These are phyloP conservation scores for Chrysophaeum taylorii DNA, from an alignment of 352 stramenopile genomes.

Conservation along the genomic window DNA sequence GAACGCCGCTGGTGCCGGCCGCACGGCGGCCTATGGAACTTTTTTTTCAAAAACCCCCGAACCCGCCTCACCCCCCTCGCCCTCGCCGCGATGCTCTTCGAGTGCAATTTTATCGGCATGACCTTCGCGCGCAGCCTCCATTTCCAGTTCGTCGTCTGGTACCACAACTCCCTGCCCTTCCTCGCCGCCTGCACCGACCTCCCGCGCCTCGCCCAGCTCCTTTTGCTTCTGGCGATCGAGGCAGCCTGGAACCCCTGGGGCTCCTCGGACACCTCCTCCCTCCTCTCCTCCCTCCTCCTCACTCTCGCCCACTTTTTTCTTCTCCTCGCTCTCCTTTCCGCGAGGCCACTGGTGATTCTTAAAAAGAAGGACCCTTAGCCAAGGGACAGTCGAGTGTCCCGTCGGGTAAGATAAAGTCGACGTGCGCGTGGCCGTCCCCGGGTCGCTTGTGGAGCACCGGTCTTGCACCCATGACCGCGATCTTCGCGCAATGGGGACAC, in stretches of 20 bases:
- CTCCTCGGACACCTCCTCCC: background rate
- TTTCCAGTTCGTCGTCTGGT: slow-evolving; percentile 91
- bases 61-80: background rate
- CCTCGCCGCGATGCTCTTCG: slow-evolving; percentile 31
- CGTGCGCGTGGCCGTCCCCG: background rate
- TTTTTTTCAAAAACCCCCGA: background rate
- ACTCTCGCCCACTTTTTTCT: background rate
- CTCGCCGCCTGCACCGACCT: slow-evolving; percentile 77
- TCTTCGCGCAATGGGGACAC: background rate
- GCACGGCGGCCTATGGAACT: background rate
- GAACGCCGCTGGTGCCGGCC: background rate
- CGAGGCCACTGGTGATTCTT: no score
- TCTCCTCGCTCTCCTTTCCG: background rate
- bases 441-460: background rate
- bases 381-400: slow-evolving; percentile 11
- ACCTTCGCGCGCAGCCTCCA: slow-evolving; percentile 89
- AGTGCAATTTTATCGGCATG: slow-evolving; percentile 91
- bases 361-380: no score
- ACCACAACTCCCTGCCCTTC: slow-evolving; percentile 76
- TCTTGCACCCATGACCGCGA: background rate
- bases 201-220: slow-evolving; percentile 42
- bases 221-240: slow-evolving; percentile 7
- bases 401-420: slow-evolving; percentile 5
- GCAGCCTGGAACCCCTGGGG: slow-evolving; percentile 3
- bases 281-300: background rate